Conservation (phyloP, 192 early-diverging fungal species). For the Podila clonocystis region DNA sequence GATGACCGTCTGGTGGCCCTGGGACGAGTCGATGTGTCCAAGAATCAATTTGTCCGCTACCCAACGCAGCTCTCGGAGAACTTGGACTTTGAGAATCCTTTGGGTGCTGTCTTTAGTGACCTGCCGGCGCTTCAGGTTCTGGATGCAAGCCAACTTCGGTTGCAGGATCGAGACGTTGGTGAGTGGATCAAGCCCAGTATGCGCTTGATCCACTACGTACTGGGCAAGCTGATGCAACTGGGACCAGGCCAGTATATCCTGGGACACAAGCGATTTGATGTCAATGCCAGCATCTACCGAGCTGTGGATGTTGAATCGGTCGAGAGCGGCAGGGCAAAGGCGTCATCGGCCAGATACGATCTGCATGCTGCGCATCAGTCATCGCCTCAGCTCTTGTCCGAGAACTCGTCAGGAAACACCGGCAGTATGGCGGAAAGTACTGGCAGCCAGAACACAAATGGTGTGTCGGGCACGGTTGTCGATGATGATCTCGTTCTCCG, state of each 20-base stretch:
- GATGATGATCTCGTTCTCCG: constrained; percentile 35
- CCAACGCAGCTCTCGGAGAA: background rate
- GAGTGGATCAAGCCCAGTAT: constrained; percentile 50
- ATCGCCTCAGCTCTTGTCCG: constrained; percentile 23
- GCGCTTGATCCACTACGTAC: constrained; percentile 38
- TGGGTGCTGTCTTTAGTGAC: constrained; percentile 32
- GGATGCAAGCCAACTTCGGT: constrained; percentile 13
- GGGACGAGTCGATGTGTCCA: constrained; percentile 33
- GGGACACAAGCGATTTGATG: constrained; percentile 27
- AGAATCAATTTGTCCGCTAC: constrained; percentile 46
- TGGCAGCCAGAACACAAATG: background rate
- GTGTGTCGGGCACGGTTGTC: background rate
- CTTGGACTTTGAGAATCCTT: constrained; percentile 23
- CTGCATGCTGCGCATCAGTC: constrained; percentile 37
- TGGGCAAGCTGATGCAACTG: constrained; percentile 20
- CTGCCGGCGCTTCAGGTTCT: constrained; percentile 26
- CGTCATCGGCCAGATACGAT: constrained; percentile 21
- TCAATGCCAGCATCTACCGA: constrained; percentile 33
- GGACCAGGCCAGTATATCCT: constrained; percentile 41
- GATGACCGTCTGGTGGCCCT: constrained; percentile 38
- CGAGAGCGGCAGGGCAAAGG: background rate
- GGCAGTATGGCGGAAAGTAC: constrained; percentile 2
- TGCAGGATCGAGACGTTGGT: constrained; percentile 31
- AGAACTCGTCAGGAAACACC: background rate
- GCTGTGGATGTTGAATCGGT: constrained; percentile 1